Evolutionary conservation across 2,329 filamentous ascomycete genomes (phyloP).

Genomic region (Fusarium tanahbumbuense): DNA sequence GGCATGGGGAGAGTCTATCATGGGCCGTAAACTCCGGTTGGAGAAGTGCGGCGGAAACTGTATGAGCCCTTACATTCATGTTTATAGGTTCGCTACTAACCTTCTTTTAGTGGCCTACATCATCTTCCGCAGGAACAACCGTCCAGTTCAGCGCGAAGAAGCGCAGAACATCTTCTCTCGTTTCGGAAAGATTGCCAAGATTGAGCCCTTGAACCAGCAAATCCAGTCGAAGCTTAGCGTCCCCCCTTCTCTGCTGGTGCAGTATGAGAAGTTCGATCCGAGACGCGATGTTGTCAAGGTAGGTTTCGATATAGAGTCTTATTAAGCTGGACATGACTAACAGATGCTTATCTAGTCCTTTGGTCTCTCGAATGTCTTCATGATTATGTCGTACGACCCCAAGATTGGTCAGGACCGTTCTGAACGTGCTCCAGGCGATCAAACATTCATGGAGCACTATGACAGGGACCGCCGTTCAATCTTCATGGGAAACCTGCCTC

Average conservation of each 20-base stretch:
- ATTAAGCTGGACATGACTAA: not conserved
- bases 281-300: slow-evolving; percentile 62
- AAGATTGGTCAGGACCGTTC: slow-evolving; percentile 21
- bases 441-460: slow-evolving; percentile 48
- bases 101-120: slow-evolving; percentile 59
- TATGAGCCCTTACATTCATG: slow-evolving; percentile 49
- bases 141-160: slow-evolving; percentile 56
- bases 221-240: slow-evolving; percentile 52
- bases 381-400: slow-evolving; percentile 21
- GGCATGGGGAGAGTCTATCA: slow-evolving; percentile 62
- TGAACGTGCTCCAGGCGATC: slow-evolving; percentile 10
- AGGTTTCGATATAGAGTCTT: slow-evolving; percentile 42
- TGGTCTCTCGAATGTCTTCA: not conserved
- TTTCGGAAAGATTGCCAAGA: slow-evolving; percentile 59
- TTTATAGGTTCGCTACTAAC: slow-evolving; percentile 38
- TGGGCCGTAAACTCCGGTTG: slow-evolving; percentile 68
- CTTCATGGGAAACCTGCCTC: slow-evolving; percentile 61
- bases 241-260: slow-evolving; percentile 57
- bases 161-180: slow-evolving; percentile 56
- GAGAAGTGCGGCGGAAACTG: slow-evolving; percentile 71
- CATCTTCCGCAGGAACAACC: slow-evolving; percentile 55
- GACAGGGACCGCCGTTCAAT: slow-evolving; percentile 60
- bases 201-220: slow-evolving; percentile 51
- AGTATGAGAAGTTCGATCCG: slow-evolving; percentile 64
- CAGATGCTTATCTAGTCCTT: not conserved